phyloP scores from a whole-genome alignment of 23 red algal species.

The Gracilaria domingensis region DNA sequence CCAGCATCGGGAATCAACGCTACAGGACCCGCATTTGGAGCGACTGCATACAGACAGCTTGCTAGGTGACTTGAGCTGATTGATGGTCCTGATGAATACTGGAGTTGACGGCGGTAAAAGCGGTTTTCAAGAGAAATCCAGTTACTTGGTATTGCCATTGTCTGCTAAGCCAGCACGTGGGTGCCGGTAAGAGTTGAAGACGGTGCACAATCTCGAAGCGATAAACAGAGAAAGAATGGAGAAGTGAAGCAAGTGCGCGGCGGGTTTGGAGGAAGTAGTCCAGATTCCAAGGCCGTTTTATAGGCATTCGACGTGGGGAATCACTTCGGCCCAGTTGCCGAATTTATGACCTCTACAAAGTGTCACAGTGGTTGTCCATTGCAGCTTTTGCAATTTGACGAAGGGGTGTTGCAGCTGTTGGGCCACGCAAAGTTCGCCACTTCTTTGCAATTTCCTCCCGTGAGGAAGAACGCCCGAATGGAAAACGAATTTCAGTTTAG shows the following conservation, averaged over 20 bases:
- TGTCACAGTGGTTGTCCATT: neutral
- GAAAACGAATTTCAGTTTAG: no score
- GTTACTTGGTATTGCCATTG: neutral
- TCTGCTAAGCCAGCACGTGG: neutral
- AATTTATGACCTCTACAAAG: neutral
- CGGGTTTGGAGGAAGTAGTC: no score
- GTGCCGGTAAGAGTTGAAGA: neutral
- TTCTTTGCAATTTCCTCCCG: no score
- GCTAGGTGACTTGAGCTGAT: constrained; percentile 15
- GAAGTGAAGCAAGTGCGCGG: neutral
- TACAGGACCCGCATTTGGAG: constrained; percentile 46
- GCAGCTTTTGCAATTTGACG: neutral
- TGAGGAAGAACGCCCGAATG: no score
- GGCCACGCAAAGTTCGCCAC: neutral
- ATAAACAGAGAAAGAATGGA: neutral
- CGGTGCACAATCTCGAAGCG: neutral
- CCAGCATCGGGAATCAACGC: constrained; percentile 69
- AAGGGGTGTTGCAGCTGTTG: neutral
- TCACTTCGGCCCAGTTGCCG: neutral
- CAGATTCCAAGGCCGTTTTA: neutral
- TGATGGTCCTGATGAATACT: constrained; percentile 17
- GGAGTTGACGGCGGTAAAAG: constrained; percentile 51
- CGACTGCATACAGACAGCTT: constrained; percentile 32
- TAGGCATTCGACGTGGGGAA: neutral
- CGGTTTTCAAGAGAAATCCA: constrained; percentile 76